Base-by-base conservation (phyloP, 1,139 yeast genomes). In the Yarrowia galli region DNA sequence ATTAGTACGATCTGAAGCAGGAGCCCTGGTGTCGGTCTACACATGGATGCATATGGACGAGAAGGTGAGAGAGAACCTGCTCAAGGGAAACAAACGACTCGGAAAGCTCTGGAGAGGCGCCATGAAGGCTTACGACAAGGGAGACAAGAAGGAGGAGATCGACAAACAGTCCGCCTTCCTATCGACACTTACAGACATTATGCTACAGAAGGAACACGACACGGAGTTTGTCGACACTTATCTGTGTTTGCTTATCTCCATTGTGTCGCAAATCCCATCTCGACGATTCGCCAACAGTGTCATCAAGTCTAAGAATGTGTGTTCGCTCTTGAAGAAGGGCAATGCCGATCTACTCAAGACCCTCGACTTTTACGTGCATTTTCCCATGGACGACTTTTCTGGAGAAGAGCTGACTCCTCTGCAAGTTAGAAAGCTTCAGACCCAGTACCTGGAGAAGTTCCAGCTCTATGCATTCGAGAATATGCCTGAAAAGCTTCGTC, bases 321-420 rank as follows among this genome's bases (percentile, higher is more conserved):
- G 75, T 9, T 69, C 75, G 2, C 67, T 70, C 28, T 12, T 68
- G 42, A 42, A 69, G 60, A 65, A 65, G 25, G 40, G 49, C 8
- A 38, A 51, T n/a, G 36, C 48, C 6, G 58, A 68, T 1, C 36
- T 72, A 15, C 53, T 67, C 3, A 66, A 58, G 20, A 68, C 71
- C 3, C 64, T 72, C 22, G 72, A 74, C 0, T 49, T 75, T 8
- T 78, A 74, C 60, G 64, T 80, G 3, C 71, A 76, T 61, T 82
- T 79, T 69, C 85, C 85, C 1, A 73, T 83, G 18, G 79, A 83
- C 71, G 85, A 83, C 67, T 78, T 80, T 67, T 72, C 80, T 0
- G 85, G 85, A 15, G 73, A 71, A 25, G 68, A 73, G 13, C 68
- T 77, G n/a, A 40, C 73, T 2, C 67, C 70, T 12, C 71, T 71